phyloP scores from a whole-genome alignment of 768 basidiomycete species.

The Tephrocybe sp. region DNA sequence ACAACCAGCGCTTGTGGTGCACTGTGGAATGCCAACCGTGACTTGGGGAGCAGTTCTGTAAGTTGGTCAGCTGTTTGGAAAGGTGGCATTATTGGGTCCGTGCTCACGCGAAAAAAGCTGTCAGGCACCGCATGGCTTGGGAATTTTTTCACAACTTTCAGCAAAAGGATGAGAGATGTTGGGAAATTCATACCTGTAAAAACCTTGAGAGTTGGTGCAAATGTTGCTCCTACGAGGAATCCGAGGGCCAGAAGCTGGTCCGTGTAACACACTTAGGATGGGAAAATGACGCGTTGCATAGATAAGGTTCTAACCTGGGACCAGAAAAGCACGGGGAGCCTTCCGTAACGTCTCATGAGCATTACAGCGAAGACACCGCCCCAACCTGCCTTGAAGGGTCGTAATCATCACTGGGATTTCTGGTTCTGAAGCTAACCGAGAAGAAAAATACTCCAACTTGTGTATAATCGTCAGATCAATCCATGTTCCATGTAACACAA shows the following conservation, averaged over 20 bases:
- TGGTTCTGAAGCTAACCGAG: conserved; percentile 36
- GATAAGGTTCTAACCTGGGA: conserved; percentile 63
- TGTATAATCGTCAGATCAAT: background rate
- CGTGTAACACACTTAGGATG: background rate
- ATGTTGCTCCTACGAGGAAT: conserved; percentile 57
- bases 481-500: background rate
- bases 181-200: conserved; percentile 40
- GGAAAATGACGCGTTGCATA: background rate
- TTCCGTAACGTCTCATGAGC: conserved; percentile 59
- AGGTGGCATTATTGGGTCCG: background rate
- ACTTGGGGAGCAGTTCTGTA: conserved; percentile 44
- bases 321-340: conserved; percentile 71
- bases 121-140: conserved; percentile 57
- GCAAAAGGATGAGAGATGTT: background rate
- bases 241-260: conserved; percentile 50
- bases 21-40: conserved; percentile 40
- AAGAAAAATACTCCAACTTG: conserved; percentile 70
- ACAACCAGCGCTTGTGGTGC: no score
- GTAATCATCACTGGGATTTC: conserved; percentile 1
- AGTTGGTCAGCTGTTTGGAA: background rate
- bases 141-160: background rate
- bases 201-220: conserved; percentile 48
- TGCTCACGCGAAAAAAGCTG: conserved; percentile 51
- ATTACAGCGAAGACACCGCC: conserved; percentile 64
- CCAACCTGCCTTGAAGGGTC: conserved; percentile 37